Evolutionary conservation across 2,329 filamentous ascomycete genomes (phyloP), one percentile per base, ranked within the genome.

Genomic region (Xylariaceae sp.): DNA sequence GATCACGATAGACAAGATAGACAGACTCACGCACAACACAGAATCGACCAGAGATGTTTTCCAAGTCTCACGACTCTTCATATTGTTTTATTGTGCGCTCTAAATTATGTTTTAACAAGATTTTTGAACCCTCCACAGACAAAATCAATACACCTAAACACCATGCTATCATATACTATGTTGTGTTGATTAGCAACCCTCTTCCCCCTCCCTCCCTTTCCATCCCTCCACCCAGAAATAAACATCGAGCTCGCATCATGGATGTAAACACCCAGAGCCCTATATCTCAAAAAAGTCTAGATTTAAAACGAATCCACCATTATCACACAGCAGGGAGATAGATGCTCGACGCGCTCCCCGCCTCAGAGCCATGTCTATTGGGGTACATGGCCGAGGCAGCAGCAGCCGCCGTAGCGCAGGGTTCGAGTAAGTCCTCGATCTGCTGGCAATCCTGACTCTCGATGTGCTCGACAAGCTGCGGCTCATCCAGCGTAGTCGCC

Each of bases 341-440:
- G 10, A 56, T 50, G 7, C 54, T 54, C 13, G 44, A 56, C 1
- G 53, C 44, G 6, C 54, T 52, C 10, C 37, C 58, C 1, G 48
- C 52, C 5, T 55, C 56, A 1, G 37, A 3, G 10, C 59, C 58
- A 2, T 11, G 49, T 13, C 23, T 23, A n/a, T 30, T 6, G 4
- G 49, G 11, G 3, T 34, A 51, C 5, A 34, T 34, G 23, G 60
- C 48, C 11, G 35, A 44, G 3, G 61, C 23, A 30, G 23, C 23
- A 5, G 23, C 23, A 4, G 23, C 23, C 23, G 23, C 23, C 23
- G 23, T 54, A 48, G 44, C 58, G 30, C 57, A 55, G 1, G 73
- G 73, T 61, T 76, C 75, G 11, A 76, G 71, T 18, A 73, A 70
- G 7, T 63, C 66, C 23, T 73, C 73, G 71, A 75, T 75, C 17